These are phyloP conservation scores for Neonectria hederae DNA, from an alignment of 2,329 filamentous ascomycete genomes.

Conservation along the genomic window DNA sequence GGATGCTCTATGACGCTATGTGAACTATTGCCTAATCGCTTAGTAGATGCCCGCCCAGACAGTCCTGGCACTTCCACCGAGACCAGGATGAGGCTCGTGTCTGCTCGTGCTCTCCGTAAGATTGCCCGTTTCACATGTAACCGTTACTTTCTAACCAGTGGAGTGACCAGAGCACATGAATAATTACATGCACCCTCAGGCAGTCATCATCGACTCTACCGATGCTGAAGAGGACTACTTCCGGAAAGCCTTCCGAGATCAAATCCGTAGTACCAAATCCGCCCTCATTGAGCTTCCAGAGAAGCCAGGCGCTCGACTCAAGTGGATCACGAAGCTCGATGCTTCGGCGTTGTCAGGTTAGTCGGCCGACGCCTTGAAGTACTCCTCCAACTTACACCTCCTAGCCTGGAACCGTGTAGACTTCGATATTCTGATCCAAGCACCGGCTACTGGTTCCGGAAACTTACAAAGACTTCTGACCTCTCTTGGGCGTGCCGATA, in stretches of 20 bases:
- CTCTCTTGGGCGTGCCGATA: conserved; percentile 80
- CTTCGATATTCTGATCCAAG: conserved; percentile 87
- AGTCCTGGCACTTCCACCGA: conserved; percentile 75
- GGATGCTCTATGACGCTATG: conserved; percentile 8
- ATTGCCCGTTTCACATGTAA: conserved; percentile 8
- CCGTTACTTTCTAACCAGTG: conserved; percentile 2
- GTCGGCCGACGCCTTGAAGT: conserved; percentile 16
- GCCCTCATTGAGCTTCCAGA: conserved; percentile 80
- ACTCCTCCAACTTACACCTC: conserved; percentile 22
- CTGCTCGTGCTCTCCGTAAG: conserved; percentile 71
- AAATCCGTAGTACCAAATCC: conserved; percentile 60
- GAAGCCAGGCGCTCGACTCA: conserved; percentile 68
- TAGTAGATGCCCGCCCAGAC: conserved; percentile 78
- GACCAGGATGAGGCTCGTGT: conserved; percentile 71
- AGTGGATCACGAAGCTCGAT: conserved; percentile 84
- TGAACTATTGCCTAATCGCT: conserved; percentile 27
- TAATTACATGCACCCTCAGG: conserved; percentile 79
- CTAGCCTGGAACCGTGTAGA: conserved; percentile 78
- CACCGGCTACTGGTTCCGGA: conserved; percentile 74
- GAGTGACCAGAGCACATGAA: conserved; percentile 69
- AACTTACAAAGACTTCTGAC: conserved; percentile 79
- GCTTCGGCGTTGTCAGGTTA: conserved; percentile 73
- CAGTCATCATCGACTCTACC: conserved; percentile 75
- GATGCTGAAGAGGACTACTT: conserved; percentile 75
- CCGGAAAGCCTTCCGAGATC: conserved; percentile 64